Evolutionary conservation across 2,329 filamentous ascomycete species (phyloP), one percentile per base, ranked within the genome.

Genomic region (Juglanconis oblonga): DNA sequence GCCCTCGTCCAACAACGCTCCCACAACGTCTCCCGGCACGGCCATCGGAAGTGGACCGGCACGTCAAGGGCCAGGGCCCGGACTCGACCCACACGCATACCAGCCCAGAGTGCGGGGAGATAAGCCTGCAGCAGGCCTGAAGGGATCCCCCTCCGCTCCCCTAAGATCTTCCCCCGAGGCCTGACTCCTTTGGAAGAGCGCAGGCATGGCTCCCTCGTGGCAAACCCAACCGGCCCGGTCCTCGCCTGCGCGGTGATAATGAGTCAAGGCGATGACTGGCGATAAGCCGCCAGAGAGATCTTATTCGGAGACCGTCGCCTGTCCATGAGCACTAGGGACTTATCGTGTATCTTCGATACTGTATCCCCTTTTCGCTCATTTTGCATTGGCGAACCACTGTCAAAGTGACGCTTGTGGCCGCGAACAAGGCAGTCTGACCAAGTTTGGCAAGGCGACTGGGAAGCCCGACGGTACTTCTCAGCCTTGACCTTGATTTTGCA

Each of bases 241-340:
- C 44, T 44, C 40, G 11, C 50, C 29, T 5, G 9, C 2, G 3
- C 5, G 24, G 24, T 29, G 35, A 50, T 42, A 49, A 40, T 44
- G 54, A 57, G 33, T 50, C 47, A 57, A 17, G 54, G 11, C 13
- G 14, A 57, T 57, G 35, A 57, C 48, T 57, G 54, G 32, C 47
- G 45, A 50, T 50, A 57, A 50, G 47, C 14, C 32, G 3, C 7
- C 33, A 24, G 1, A 24, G 24, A 24, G 24, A 24, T 24, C 24
- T 24, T 2, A 24, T 24, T 24, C 24, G 24, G 24, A 24, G 2
- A 24, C 24, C 24, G 38, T 42, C 38, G 38, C 10, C 38, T 42
- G 38, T 42, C 38, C 10, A 14, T 14, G 3, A 11, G 24, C 24
- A 24, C 24, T 24, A 24, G 24, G 2, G 24, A 24, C 17, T 24